Base-by-base conservation (phyloP, 176 grass and related monocot species). In the Otatea glauca region DNA sequence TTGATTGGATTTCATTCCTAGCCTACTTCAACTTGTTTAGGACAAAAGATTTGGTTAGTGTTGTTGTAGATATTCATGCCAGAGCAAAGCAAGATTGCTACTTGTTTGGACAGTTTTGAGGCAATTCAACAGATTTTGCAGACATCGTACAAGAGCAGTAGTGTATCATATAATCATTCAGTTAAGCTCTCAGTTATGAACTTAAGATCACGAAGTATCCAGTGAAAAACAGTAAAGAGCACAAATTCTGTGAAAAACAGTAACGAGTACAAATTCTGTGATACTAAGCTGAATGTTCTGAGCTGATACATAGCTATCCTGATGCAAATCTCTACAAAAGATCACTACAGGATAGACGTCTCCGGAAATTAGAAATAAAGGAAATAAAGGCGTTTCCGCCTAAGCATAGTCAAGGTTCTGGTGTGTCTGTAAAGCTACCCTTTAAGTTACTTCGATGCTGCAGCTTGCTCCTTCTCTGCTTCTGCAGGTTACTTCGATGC, bases 241-340 rank as follows among this genome's bases (percentile, higher is more conserved):
- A 73, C 74, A 87, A 1, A 42, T 81, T 51, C 23, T 79, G 82
- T 85, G 65, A 85, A n/a, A n/a, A n/a, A n/a, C n/a, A n/a, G n/a
- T 61, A 37, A 65, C 79, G 6, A 45, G 79, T 75, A 73, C 74
- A 87, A 1, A 42, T 81, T 51, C 23, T 79, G 77, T 85, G 65
- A 82, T 55, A 74, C 82, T 86, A 77, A 74, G 45, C 84, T 78
- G 59, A 82, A 91, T 78, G 65, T 82, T 78, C 76, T 76, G 56
- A 13, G 39, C 65, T 86, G 86, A 86, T 79, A 74, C 53, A 82
- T 58, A 68, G 59, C 44, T 76, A 71, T 79, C 62, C 81, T 45
- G 70, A 53, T 17, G 63, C 35, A 47, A 29, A 84, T 70, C 85
- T 84, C 85, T 84, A 84, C 76, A 87, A 88, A 91, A 84, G 81